Conservation (phyloP, 495 filamentous ascomycete genomes). For the Polyplosphaeria fusca region DNA sequence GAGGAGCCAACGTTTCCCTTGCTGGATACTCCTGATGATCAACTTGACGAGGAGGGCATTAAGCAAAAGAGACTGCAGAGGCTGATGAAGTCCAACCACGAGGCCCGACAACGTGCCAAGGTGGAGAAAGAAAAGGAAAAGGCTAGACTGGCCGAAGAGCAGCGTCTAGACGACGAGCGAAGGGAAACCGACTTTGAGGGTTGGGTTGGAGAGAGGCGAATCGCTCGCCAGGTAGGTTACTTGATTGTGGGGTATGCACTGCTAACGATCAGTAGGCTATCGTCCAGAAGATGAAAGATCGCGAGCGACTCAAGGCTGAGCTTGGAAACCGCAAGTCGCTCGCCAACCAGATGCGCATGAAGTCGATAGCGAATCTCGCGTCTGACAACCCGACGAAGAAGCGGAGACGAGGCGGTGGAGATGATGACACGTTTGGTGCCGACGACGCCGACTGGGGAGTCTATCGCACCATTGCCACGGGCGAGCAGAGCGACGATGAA, state of each 20-base stretch:
- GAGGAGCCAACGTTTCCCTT: constrained; percentile 81
- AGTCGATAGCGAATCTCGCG: constrained; percentile 92
- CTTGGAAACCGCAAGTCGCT: constrained; percentile 93
- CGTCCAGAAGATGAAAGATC: constrained; percentile 84
- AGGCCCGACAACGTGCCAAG: constrained; percentile 85
- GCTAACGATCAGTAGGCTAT: constrained; percentile 44
- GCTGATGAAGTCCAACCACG: constrained; percentile 88
- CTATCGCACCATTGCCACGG: constrained; percentile 84
- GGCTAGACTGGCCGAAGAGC: constrained; percentile 74
- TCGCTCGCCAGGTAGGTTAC: constrained; percentile 52
- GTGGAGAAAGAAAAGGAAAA: constrained; percentile 92
- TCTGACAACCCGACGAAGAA: constrained; percentile 78
- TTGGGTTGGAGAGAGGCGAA: constrained; percentile 80
- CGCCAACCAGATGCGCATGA: constrained; percentile 95
- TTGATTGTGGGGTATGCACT: background rate
- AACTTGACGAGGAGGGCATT: constrained; percentile 83
- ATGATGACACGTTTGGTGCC: constrained; percentile 93
- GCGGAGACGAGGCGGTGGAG: constrained; percentile 60
- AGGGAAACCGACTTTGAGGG: constrained; percentile 77
- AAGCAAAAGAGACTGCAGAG: constrained; percentile 90
- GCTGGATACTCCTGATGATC: constrained; percentile 84
- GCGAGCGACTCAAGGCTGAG: constrained; percentile 85
- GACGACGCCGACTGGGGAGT: constrained; percentile 98
- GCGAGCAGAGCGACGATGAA: constrained; percentile 69
- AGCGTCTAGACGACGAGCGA: constrained; percentile 75